Evolutionary conservation across 2,329 filamentous ascomycete species (phyloP).

Genomic region (Aspergillus sp.): DNA sequence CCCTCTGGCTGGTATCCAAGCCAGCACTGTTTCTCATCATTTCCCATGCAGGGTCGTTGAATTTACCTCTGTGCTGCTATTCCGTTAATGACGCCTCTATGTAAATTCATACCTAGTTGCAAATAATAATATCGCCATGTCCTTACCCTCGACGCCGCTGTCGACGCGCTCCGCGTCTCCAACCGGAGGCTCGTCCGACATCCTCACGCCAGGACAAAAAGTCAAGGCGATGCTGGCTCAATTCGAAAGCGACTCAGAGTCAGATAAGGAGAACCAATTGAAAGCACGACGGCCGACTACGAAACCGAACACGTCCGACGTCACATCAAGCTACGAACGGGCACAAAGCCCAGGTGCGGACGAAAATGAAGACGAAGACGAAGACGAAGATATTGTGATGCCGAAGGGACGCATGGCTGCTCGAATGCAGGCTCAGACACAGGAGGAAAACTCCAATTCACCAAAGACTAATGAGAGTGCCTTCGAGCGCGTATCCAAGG

Average conservation of each 20-base stretch:
- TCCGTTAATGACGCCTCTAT: neutral
- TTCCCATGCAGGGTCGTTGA: neutral
- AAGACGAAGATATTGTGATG: constrained; percentile 42
- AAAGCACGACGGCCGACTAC: constrained; percentile 1
- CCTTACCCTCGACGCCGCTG: constrained; percentile 25
- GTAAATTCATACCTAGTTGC: neutral
- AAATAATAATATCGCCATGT: constrained; percentile 15
- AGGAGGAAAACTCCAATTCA: constrained; percentile 9
- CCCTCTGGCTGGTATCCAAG: neutral
- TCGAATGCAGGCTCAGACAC: constrained; percentile 46
- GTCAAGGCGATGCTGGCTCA: constrained; percentile 43
- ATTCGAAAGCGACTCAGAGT: constrained; percentile 41
- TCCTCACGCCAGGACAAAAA: constrained; percentile 40
- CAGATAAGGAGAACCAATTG: constrained; percentile 28
- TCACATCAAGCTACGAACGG: constrained; percentile 1
- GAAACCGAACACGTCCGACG: constrained; percentile 4
- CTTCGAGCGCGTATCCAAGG: constrained; percentile 32
- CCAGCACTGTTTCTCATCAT: neutral
- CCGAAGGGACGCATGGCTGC: constrained; percentile 59
- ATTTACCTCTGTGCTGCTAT: neutral
- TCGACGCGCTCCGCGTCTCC: constrained; percentile 26
- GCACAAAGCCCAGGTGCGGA: constrained; percentile 4
- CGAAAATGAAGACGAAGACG: constrained; percentile 20
- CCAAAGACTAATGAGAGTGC: constrained; percentile 22
- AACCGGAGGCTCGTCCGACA: constrained; percentile 20